phyloP scores from a whole-genome alignment of 176 grass and related monocot genomes.

The Puccinellia tenuiflora region DNA sequence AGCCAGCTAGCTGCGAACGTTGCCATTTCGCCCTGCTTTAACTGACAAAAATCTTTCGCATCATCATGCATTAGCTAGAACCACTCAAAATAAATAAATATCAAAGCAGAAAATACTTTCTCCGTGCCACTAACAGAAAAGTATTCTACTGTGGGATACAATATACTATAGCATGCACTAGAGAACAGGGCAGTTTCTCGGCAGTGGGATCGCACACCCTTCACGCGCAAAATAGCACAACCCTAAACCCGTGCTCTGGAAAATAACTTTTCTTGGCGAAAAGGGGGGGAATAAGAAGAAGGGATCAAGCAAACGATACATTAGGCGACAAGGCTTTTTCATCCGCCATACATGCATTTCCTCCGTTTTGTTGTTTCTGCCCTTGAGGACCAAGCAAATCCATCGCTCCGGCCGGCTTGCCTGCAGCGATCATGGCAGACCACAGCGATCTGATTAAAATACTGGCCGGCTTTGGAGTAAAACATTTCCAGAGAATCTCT shows the following conservation, averaged over 20 bases:
- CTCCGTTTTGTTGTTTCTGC: slow-evolving; percentile 20
- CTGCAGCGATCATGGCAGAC: slow-evolving; percentile 15
- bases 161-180: no score
- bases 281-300: not conserved
- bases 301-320: not conserved
- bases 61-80: not conserved
- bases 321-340: not conserved
- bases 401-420: not conserved
- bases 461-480: slow-evolving; percentile 38
- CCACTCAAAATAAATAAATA: no score
- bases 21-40: not conserved
- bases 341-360: slow-evolving; percentile 23
- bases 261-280: not conserved
- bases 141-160: not conserved
- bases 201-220: slow-evolving; percentile 20
- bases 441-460: not conserved
- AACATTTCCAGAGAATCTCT: slow-evolving; percentile 40
- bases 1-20: not conserved
- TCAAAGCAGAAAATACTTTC: not conserved
- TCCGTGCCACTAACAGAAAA: not conserved
- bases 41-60: not conserved
- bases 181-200: not conserved
- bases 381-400: slow-evolving; percentile 46
- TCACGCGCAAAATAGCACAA: not conserved
- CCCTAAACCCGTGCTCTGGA: not conserved